A percentile compares a stretch with the other conserved stretches of the same genome.
Evolutionary conservation across 257 asterid genomes (phyloP).

Genomic region (Avicennia marina): DNA sequence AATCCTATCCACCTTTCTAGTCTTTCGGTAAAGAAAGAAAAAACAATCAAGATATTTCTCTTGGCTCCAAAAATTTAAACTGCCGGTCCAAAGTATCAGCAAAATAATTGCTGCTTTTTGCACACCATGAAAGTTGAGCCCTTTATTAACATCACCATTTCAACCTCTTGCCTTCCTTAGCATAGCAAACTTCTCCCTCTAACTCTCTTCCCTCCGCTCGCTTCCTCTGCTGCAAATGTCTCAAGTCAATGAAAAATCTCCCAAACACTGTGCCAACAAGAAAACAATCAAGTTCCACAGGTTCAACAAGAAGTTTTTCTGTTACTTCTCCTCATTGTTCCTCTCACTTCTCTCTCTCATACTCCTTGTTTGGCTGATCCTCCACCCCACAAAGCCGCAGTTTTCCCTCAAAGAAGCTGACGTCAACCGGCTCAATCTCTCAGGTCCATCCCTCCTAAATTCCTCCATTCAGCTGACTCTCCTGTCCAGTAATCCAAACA

Average conservation of each 20-base stretch:
- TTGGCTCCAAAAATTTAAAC: slow-evolving; percentile 19
- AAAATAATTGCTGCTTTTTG: slow-evolving; percentile 41
- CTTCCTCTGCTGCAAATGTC: slow-evolving; percentile 53
- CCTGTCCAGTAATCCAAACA: slow-evolving; percentile 66
- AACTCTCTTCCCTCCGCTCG: neutral
- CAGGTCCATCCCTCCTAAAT: slow-evolving; percentile 57
- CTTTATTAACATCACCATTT: slow-evolving; percentile 33
- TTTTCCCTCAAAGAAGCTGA: slow-evolving; percentile 64
- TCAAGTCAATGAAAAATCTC: slow-evolving; percentile 52
- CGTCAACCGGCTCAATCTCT: slow-evolving; percentile 66
- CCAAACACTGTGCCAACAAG: slow-evolving; percentile 83
- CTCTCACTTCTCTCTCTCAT: slow-evolving; percentile 62
- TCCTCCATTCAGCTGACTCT: slow-evolving; percentile 73
- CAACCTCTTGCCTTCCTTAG: slow-evolving; percentile 14
- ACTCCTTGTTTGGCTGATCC: slow-evolving; percentile 63
- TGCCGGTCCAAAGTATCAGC: slow-evolving; percentile 38
- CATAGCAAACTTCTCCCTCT: slow-evolving; percentile 17
- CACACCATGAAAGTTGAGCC: neutral
- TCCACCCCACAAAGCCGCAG: slow-evolving; percentile 73
- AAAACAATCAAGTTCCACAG: slow-evolving; percentile 25
- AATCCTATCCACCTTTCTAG: neutral
- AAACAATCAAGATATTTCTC: neutral
- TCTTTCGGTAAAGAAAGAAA: neutral
- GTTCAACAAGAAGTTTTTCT: slow-evolving; percentile 50
- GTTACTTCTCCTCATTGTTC: slow-evolving; percentile 46